A percentile compares a stretch with the other conserved stretches of the same genome.
phyloP scores from a whole-genome alignment of 768 basidiomycete genomes.

The Leccinum disarticulatum region DNA sequence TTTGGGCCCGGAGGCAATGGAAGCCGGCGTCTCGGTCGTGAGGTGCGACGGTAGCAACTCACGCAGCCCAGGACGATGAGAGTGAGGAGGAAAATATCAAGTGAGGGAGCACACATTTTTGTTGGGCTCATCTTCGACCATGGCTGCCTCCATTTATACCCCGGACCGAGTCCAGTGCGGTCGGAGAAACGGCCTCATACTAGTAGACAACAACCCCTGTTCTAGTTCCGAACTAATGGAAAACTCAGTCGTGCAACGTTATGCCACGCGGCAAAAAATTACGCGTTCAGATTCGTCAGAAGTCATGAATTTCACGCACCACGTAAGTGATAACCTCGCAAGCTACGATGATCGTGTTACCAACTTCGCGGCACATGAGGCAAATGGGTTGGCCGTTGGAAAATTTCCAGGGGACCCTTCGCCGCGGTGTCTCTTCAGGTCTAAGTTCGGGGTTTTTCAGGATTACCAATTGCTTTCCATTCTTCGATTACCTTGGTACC shows the following conservation, averaged over 20 bases:
- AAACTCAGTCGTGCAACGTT: constrained; percentile 2
- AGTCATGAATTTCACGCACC: constrained; percentile 15
- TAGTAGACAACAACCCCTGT: constrained; percentile 13
- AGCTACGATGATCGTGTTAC: constrained; percentile 18
- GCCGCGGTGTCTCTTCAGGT: constrained; percentile 29
- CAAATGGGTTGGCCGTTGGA: constrained; percentile 7
- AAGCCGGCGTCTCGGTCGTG: constrained; percentile 6
- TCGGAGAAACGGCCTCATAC: constrained; percentile 5
- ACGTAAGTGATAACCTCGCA: constrained; percentile 27
- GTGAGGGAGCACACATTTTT: constrained; percentile 12
- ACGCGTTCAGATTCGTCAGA: constrained; percentile 13
- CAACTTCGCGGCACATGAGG: constrained; percentile 14
- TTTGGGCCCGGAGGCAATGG: constrained; percentile 26
- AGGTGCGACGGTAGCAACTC: constrained; percentile 7
- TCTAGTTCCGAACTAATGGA: not conserved
- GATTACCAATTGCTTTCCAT: constrained; percentile 19
- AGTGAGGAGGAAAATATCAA: constrained; percentile 9
- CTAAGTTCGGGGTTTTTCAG: constrained; percentile 12
- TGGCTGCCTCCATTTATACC: constrained; percentile 17
- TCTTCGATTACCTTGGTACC: constrained; percentile 21
- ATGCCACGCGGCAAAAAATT: constrained; percentile 12
- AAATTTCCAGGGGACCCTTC: constrained; percentile 16
- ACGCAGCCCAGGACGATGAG: constrained; percentile 13
- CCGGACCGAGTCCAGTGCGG: not conserved
- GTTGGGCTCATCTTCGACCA: not conserved